A percentile compares a stretch with the other conserved stretches of the same genome.
These are phyloP conservation scores for Planoprotostelium fungivorum DNA, from an alignment of 78 protist genomes.

Conservation along the genomic window DNA sequence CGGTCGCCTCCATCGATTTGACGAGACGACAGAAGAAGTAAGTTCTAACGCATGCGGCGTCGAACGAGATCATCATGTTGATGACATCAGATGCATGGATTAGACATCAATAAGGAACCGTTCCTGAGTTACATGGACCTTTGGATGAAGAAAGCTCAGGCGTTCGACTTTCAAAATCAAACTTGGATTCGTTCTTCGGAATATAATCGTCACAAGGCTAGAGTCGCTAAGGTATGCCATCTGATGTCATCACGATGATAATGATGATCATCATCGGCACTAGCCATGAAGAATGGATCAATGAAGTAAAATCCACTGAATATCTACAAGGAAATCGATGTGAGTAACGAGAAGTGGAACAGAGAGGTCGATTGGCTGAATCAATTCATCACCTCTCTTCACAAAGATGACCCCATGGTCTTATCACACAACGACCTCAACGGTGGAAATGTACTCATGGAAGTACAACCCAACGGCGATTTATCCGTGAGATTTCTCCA, in stretches of 20 bases:
- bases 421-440: neutral
- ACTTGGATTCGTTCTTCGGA: neutral
- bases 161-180: neutral
- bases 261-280: too few relatives aligned
- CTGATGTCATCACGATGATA: too few relatives aligned
- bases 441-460: neutral
- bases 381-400: neutral
- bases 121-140: neutral
- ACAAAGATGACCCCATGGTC: neutral
- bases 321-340: too few relatives aligned
- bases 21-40: neutral
- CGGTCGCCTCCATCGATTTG: neutral
- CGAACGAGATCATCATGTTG: neutral
- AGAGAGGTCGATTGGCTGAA: neutral
- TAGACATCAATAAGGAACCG: neutral
- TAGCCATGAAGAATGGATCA: too few relatives aligned
- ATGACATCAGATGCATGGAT: neutral
- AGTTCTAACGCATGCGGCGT: too few relatives aligned
- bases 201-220: neutral
- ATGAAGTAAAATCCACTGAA: too few relatives aligned
- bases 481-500: neutral
- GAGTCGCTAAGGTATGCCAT: neutral
- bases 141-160: neutral
- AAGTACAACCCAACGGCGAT: neutral
- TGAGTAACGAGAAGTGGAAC: neutral